These are phyloP conservation scores for Periconia digitata DNA, from an alignment of 2,329 filamentous ascomycete species.

Conservation along the genomic window DNA sequence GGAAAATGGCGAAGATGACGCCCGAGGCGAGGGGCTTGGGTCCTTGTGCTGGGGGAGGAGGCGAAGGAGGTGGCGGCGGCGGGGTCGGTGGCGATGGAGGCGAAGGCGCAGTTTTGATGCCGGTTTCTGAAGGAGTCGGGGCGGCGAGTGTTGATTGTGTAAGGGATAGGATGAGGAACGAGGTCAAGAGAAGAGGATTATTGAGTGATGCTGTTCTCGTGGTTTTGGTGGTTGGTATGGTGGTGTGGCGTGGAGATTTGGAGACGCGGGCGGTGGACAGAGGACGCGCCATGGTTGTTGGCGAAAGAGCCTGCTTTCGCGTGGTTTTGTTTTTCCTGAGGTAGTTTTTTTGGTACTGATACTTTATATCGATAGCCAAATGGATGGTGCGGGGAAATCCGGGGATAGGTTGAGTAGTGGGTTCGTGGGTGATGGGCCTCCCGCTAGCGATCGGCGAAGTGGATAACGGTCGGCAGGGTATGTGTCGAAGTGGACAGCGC, in stretches of 20 bases:
- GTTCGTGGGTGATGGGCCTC: no score
- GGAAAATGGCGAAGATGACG: neutral
- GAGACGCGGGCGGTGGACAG: no score
- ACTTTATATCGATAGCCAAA: no score
- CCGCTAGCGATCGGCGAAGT: no score
- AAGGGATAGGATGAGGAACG: neutral
- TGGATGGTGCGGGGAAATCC: neutral
- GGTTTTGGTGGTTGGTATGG: neutral
- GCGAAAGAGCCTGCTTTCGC: neutral
- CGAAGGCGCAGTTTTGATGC: no score
- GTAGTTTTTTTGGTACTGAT: neutral
- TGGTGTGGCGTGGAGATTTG: neutral
- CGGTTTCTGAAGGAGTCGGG: neutral
- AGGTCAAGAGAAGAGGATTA: neutral
- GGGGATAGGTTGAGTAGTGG: no score
- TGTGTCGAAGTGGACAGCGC: no score
- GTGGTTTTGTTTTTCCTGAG: neutral
- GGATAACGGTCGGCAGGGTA: no score
- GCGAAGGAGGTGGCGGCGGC: neutral
- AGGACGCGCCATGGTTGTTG: no score
- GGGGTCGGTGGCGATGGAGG: no score
- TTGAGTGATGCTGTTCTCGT: neutral
- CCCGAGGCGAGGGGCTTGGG: neutral
- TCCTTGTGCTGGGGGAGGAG: neutral
- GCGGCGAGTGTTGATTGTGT: neutral